Evolutionary conservation across 345 rosid genomes (phyloP).

Genomic region (Aegle marmelos): DNA sequence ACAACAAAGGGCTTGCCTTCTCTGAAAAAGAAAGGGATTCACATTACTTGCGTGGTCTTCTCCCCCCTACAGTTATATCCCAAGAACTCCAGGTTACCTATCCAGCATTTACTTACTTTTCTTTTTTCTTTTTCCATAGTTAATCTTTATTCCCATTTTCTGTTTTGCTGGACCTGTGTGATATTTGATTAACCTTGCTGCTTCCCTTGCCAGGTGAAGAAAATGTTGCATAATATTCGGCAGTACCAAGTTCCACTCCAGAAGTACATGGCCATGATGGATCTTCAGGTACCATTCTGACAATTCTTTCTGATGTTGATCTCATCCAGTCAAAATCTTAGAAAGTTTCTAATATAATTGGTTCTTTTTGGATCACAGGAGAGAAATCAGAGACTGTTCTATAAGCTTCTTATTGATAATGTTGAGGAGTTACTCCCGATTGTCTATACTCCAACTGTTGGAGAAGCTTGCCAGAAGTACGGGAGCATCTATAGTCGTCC

Average conservation of each 20-base stretch:
- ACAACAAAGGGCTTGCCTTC: constrained; percentile 96
- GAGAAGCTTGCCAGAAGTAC: constrained; percentile 97
- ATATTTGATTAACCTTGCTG: neutral
- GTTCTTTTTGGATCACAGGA: constrained; percentile 46
- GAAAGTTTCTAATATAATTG: neutral
- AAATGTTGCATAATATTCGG: constrained; percentile 80
- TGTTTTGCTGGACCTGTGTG: neutral
- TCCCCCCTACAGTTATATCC: constrained; percentile 79
- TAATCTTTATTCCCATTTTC: neutral
- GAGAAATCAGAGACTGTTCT: constrained; percentile 78
- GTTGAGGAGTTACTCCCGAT: constrained; percentile 96
- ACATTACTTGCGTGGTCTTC: constrained; percentile 91
- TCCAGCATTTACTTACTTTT: neutral
- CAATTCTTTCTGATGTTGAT: neutral
- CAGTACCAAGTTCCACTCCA: constrained; percentile 89
- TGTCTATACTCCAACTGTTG: constrained; percentile 96
- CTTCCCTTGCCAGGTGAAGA: constrained; percentile 58
- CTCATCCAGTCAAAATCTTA: neutral
- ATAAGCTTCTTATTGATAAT: constrained; percentile 83
- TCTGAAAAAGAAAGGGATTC: constrained; percentile 77
- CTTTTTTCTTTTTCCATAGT: neutral
- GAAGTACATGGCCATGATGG: constrained; percentile 97
- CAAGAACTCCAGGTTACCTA: constrained; percentile 81
- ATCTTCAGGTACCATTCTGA: constrained; percentile 64
- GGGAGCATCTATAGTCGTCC: constrained; percentile 97